phyloP scores from a whole-genome alignment of 257 asterid genomes.

The Fraxinus anomala region DNA sequence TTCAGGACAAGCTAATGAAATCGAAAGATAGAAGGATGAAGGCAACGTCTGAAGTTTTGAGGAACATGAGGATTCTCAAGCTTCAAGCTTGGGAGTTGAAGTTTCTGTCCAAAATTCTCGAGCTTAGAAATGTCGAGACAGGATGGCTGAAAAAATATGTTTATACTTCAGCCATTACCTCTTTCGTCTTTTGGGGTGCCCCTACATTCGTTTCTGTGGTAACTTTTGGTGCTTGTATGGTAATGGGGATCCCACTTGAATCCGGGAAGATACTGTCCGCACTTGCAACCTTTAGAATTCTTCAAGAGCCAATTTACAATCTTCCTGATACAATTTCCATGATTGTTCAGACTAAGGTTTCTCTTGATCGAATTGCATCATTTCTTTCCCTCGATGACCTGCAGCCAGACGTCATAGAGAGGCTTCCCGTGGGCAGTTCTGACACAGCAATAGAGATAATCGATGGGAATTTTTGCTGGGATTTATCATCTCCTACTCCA shows the following conservation, averaged over 20 bases:
- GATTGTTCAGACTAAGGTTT: constrained; percentile 90
- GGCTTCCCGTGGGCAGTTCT: constrained; percentile 52
- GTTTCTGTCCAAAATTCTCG: constrained; percentile 63
- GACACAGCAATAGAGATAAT: constrained; percentile 59
- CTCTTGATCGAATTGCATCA: constrained; percentile 80
- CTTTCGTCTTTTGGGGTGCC: constrained; percentile 72
- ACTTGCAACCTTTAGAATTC: constrained; percentile 84
- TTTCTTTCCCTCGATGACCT: constrained; percentile 85
- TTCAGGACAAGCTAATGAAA: constrained; percentile 72
- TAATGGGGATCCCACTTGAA: constrained; percentile 81
- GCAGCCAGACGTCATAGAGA: constrained; percentile 53
- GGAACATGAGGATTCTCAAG: constrained; percentile 92
- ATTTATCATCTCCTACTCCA: constrained; percentile 48
- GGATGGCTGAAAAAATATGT: constrained; percentile 71
- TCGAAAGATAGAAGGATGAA: constrained; percentile 89
- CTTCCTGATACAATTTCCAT: constrained; percentile 82
- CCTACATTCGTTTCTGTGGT: constrained; percentile 78
- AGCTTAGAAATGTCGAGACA: constrained; percentile 58
- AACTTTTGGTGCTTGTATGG: constrained; percentile 73
- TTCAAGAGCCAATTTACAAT: constrained; percentile 77
- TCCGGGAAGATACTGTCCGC: constrained; percentile 87
- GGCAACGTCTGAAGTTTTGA: constrained; percentile 79
- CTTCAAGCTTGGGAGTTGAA: constrained; percentile 95
- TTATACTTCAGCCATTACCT: constrained; percentile 51
- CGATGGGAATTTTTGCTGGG: constrained; percentile 77